phyloP scores from a whole-genome alignment of 495 filamentous ascomycete genomes.

The Cercophora samala region DNA sequence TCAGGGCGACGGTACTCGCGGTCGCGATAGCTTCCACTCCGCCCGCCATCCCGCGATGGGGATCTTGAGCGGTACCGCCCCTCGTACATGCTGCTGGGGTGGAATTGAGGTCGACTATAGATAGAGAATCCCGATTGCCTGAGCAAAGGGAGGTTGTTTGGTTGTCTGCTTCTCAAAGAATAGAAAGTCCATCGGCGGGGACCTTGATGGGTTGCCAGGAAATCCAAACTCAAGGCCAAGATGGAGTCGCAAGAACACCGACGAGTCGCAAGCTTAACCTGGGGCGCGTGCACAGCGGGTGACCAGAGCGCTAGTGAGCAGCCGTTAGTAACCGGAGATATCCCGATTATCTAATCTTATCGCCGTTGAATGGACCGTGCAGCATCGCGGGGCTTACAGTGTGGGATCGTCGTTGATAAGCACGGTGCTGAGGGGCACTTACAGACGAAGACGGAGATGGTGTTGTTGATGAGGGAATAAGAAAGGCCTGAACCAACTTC shows the following conservation, averaged over 20 bases:
- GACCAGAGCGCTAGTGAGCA: not conserved
- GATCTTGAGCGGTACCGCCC: constrained; percentile 17
- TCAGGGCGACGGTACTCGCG: constrained; percentile 23
- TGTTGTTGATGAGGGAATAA: not conserved
- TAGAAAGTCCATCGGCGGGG: not conserved
- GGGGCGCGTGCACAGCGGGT: not conserved
- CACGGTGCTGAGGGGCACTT: constrained; percentile 11
- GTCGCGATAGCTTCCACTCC: constrained; percentile 20
- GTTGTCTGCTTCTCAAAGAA: not conserved
- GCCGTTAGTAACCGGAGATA: constrained; percentile 10
- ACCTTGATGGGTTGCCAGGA: not conserved
- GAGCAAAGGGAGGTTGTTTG: not conserved
- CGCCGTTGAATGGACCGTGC: not conserved
- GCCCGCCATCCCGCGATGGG: constrained; percentile 21
- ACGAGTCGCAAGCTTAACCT: not conserved
- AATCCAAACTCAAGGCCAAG: not conserved
- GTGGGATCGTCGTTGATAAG: not conserved
- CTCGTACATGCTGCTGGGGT: constrained; percentile 24
- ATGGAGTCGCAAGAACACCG: not conserved
- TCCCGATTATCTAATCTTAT: constrained; percentile 2
- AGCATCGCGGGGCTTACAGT: constrained; percentile 10
- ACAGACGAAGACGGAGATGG: not conserved
- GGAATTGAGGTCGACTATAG: not conserved
- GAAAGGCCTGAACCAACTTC: not conserved
- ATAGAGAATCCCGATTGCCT: not conserved